Evolutionary conservation across 164 flowering plant species (phyloP), one percentile per base, ranked within the genome.

Genomic region (Protea cynaroides): DNA sequence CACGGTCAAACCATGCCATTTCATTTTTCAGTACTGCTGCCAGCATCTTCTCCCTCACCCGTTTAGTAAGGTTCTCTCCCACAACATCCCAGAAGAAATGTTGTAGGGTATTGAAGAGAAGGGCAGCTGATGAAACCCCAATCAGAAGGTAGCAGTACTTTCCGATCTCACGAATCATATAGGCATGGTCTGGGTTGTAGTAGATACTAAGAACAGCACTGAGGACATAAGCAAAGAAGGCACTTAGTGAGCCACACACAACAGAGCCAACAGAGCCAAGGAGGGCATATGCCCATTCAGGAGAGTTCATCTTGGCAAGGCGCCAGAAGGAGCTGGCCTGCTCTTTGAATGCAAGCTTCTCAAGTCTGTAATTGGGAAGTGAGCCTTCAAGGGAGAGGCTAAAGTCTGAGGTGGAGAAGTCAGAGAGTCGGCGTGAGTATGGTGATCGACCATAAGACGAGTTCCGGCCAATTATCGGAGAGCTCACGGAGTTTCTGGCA

Each of bases 281-380:
- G 23, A 94, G 72, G 8, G 99, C 97, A 64, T 83, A 88, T 37
- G 69, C 74, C 97, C 97, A 91, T 64, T 94, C 99, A 3, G 97
- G 97, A 57, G 96, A 86, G 68, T 91, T 94, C 97, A 94, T 91
- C 75, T 88, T 91, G 8, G 87, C 93, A 0, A 94, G 88, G 56
- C 99, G 89, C 90, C 80, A 89, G 72, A 94, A 94, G 56, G 97
- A 91, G 72, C 92, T 85, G 8, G 97, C 97, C 76, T 89, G 97
- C 71, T 91, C 96, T 76, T 91, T 91, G 78, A 91, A 94, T 13
- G 97, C 78, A 11, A 91, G 84, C 77, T 86, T 90, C 69, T 90
- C 97, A 7, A 70, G 80, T 17, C 90, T 80, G 82, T 88, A 90
- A 61, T 51, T 83, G 13, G 90, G 82, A 67, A 79, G 79, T 17